A percentile compares a stretch with the other conserved stretches of the same genome.
phyloP scores from a whole-genome alignment of 2,329 filamentous ascomycete species.

The Penicillium fuscoglaucum region DNA sequence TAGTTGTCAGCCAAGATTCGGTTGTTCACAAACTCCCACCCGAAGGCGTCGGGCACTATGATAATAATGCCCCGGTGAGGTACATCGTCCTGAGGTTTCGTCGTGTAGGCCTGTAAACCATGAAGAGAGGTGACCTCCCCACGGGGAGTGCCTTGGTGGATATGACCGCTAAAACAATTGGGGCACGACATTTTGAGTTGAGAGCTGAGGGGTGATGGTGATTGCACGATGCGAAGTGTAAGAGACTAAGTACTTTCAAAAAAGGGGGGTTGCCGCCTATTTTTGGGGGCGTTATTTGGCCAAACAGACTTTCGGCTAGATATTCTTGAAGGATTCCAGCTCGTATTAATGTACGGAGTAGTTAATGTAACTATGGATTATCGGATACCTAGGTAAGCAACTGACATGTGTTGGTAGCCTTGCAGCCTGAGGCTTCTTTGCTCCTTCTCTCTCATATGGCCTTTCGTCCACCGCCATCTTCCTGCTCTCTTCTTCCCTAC shows the following conservation, averaged over 20 bases:
- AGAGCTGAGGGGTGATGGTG: no score
- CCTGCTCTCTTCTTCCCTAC: no score
- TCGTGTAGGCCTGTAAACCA: not conserved
- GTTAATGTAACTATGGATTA: no score
- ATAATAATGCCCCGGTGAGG: slow-evolving; percentile 49
- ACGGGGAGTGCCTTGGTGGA: slow-evolving; percentile 3
- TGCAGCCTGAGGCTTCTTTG: no score
- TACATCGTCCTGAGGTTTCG: not conserved
- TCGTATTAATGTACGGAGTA: no score
- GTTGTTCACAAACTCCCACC: slow-evolving; percentile 56
- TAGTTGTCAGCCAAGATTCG: slow-evolving; percentile 56
- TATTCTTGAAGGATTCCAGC: not conserved
- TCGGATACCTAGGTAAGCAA: no score
- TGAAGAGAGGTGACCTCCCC: slow-evolving; percentile 1
- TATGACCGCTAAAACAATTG: not conserved
- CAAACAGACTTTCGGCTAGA: not conserved
- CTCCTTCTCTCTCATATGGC: no score
- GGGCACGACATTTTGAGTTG: not conserved
- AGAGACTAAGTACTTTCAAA: not conserved
- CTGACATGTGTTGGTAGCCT: no score
- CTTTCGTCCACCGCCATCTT: no score
- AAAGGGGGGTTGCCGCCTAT: not conserved
- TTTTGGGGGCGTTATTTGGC: not conserved
- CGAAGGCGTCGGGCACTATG: slow-evolving; percentile 58
- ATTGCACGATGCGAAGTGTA: not conserved